phyloP scores from a whole-genome alignment of 1,284 basidiomycete genomes.

The Sanghuangporus sanghuang region DNA sequence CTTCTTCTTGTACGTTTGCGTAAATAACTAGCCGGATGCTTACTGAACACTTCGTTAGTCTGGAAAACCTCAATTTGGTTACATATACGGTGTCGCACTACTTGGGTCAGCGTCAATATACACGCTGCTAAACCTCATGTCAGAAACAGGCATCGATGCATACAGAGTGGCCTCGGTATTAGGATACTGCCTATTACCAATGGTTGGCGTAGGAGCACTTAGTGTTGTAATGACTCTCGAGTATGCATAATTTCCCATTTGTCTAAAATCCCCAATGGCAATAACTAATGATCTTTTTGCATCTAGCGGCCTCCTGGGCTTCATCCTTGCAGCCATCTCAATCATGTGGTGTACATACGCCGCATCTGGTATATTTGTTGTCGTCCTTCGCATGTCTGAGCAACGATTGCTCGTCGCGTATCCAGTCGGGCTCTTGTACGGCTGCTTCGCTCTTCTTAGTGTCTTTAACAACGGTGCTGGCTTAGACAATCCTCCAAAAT shows the following conservation, averaged over 20 bases:
- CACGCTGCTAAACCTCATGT: slow-evolving; percentile 96
- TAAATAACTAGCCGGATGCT: not conserved
- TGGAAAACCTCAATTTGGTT: slow-evolving; percentile 97
- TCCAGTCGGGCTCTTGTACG: slow-evolving; percentile 87
- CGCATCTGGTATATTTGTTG: slow-evolving; percentile 90
- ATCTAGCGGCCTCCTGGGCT: slow-evolving; percentile 73
- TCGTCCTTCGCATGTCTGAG: slow-evolving; percentile 89
- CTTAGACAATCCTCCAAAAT: slow-evolving; percentile 4
- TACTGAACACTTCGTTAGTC: slow-evolving; percentile 48
- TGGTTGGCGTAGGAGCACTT: slow-evolving; percentile 92
- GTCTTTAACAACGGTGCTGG: slow-evolving; percentile 59
- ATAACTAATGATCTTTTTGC: slow-evolving; percentile 7
- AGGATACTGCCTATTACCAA: slow-evolving; percentile 95
- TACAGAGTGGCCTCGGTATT: slow-evolving; percentile 95
- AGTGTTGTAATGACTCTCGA: slow-evolving; percentile 87
- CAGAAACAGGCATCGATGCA: slow-evolving; percentile 91
- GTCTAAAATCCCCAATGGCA: slow-evolving; percentile 16
- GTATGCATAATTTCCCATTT: slow-evolving; percentile 36
- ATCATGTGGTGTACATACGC: slow-evolving; percentile 96
- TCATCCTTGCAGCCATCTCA: slow-evolving; percentile 72
- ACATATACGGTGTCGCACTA: slow-evolving; percentile 97
- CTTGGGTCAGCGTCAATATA: slow-evolving; percentile 95
- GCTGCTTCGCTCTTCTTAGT: slow-evolving; percentile 87
- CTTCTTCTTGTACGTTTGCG: slow-evolving; percentile 73
- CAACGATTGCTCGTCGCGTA: slow-evolving; percentile 92